Base-by-base conservation (phyloP, 2,329 filamentous ascomycete species). In the Seiridium unicorne region DNA sequence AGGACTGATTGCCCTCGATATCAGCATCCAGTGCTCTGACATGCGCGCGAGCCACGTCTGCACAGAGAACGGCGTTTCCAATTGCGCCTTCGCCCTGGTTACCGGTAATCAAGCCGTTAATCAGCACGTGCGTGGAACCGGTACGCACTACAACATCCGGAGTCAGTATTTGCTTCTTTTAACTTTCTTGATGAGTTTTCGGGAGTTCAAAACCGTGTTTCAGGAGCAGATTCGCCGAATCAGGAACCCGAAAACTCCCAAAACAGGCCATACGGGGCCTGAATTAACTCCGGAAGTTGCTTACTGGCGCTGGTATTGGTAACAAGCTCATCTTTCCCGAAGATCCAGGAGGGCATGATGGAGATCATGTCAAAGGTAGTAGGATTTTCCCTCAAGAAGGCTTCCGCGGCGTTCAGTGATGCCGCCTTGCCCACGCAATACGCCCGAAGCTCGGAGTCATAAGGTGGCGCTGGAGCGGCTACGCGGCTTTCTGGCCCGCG, bases 401-500 rank as follows among this genome's bases (percentile, higher is more conserved):
- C 31, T 32, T 62, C 61, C 1, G 55, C 32, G 9, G 59, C 60
- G 7, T 62, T 36, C 1, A 63, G 57, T 1, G 60, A 57, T 7
- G 57, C 60, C 2, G 47, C 53, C 54, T 62, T 63, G 3, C 60
- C 57, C 38, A 54, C 60, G 36, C 66, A 65, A 40, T 64, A 64
- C 3, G 63, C 63, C 31, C 58, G 55, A 7, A 64, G 48, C 55
- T 60, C 55, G 32, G 42, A 57, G 18, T 44, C 44, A 55, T 57
- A 64, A 13, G 63, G 63, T 13, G 49, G 49, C 10, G 2, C 5
- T 10, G 55, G 47, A 44, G 44, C 54, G 3, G 54, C 31, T 3
- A 61, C 18, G 44, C 63, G 63, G 53, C 31, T 57, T 0, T 63
- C 56, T 3, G 60, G 44, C 34, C 55, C 55, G 31, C 55, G 44